Conservation (phyloP, 2,329 filamentous ascomycete genomes). For the Ilyonectria destructans region DNA sequence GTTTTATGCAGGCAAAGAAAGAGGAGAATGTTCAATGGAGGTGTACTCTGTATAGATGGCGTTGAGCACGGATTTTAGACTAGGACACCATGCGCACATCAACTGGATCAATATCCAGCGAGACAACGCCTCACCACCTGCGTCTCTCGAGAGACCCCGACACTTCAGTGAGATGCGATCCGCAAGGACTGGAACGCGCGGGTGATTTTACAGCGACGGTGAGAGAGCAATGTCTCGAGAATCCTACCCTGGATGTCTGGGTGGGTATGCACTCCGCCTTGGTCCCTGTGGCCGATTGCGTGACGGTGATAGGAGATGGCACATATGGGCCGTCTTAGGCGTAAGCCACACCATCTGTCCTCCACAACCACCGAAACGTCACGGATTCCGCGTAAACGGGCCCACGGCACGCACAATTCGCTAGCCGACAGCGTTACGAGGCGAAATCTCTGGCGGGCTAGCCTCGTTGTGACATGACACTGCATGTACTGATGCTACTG, state of each 20-base stretch:
- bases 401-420: constrained; percentile 8
- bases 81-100: neutral
- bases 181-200: neutral
- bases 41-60: neutral
- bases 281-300: constrained; percentile 25
- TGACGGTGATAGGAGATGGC: constrained; percentile 25
- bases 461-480: constrained; percentile 8
- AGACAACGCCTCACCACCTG: neutral
- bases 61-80: neutral
- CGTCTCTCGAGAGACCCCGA: neutral
- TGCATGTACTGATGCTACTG: neutral
- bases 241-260: constrained; percentile 2
- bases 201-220: neutral
- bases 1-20: neutral
- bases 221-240: neutral
- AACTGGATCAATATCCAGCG: neutral
- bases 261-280: constrained; percentile 19
- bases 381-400: constrained; percentile 4
- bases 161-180: neutral
- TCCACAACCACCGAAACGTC: constrained; percentile 28
- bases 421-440: neutral
- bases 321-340: constrained; percentile 4
- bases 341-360: constrained; percentile 13
- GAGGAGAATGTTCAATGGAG: neutral
- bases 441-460: neutral